These are phyloP conservation scores for Candida tallmaniae DNA, from an alignment of 805 yeast species.

Conservation along the genomic window DNA sequence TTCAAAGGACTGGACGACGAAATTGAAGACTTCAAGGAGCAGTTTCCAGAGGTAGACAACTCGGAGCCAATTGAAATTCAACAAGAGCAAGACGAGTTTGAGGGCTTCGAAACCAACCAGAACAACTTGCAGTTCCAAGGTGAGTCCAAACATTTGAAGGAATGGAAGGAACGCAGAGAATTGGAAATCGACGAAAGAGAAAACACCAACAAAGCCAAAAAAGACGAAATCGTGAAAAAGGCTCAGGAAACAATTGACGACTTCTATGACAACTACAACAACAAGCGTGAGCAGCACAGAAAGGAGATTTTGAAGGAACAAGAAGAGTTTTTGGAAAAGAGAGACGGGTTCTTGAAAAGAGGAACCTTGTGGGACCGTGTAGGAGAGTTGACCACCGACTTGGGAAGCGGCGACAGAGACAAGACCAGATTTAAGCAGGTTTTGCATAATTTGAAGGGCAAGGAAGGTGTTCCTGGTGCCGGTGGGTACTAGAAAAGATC, in stretches of 20 bases:
- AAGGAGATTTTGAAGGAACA: constrained; percentile 64
- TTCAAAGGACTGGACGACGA: constrained; percentile 39
- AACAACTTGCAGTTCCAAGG: constrained; percentile 17
- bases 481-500: constrained; percentile 55
- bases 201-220: constrained; percentile 57
- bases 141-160: constrained; percentile 50
- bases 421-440: constrained; percentile 67
- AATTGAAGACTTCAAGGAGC: constrained; percentile 58
- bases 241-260: constrained; percentile 86
- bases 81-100: constrained; percentile 38
- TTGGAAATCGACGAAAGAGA: constrained; percentile 80
- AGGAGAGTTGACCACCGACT: constrained; percentile 44
- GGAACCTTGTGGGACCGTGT: constrained; percentile 60
- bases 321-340: constrained; percentile 62
- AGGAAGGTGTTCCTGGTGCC: constrained; percentile 72
- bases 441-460: constrained; percentile 61
- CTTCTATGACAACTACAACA: constrained; percentile 86
- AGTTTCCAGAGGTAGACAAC: constrained; percentile 54
- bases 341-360: constrained; percentile 57
- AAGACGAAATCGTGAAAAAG: constrained; percentile 61
- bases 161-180: constrained; percentile 81
- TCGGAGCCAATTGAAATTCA: constrained; percentile 12
- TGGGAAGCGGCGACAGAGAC: constrained; percentile 54
- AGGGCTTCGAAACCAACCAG: constrained; percentile 19
- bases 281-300: constrained; percentile 68